Base-by-base conservation (phyloP, 1,284 basidiomycete species). In the Sanghuangporus weigelae region DNA sequence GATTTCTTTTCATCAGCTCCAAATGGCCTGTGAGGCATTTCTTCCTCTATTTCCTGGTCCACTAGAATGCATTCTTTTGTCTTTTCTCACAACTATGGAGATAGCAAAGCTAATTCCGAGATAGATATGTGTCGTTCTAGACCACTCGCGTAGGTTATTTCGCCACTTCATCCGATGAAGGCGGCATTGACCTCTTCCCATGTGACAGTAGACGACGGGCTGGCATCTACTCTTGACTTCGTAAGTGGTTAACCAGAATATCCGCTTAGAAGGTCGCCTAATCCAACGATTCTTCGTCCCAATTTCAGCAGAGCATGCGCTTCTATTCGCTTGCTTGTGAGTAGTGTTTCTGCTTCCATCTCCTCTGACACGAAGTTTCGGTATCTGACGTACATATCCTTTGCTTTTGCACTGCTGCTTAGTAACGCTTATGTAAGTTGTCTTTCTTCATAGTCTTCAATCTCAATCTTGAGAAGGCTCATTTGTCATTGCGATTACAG, bases 401-500 rank as follows among this genome's bases (percentile, higher is more conserved):
- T 14, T 36, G 21, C 44, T n/a, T 26, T 40, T 38, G 21, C 46
- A 7, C 36, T 39, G 36, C 7, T 26, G 36, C 8, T 31, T 31
- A 62, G 61, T 62, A 14, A 55, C 50, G 7, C 39, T 57, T 31
- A 57, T 57, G 61, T 57, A 46, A 49, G 59, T 53, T 16, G 40
- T 0, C n/a, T 42, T 35, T 8, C n/a, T 7, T 14, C 19, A 14
- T 14, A 8, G 2, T 36, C 23, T 31, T 31, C 26, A 31, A n/a
- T 40, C 7, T 40, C 7, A 40, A 14, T n/a, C 21, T 16, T 11
- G 44, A 2, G 16, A 11, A 46, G 16, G 31, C 49, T 60, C 26
- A 39, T n/a, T 40, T 3, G 21, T 0, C 11, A 21, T 12, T n/a
- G 19, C 5, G 11, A 0, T 8, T 16, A 36, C 8, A 62, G 61